Base-by-base conservation (phyloP, 1,284 basidiomycete genomes). In the Cystobasidiaceae sp. region DNA sequence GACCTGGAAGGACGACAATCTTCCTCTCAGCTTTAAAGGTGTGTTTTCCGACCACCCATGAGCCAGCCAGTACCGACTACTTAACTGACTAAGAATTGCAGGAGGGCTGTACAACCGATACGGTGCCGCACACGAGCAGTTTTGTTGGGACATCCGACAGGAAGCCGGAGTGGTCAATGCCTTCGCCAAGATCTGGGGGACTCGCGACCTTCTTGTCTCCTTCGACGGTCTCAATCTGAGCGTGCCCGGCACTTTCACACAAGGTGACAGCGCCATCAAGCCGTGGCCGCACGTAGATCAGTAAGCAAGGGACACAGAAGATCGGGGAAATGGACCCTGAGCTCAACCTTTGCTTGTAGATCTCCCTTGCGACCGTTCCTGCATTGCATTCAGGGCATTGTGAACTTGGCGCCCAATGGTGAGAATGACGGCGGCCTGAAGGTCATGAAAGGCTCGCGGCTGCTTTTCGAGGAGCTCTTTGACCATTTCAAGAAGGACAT, bases 201-300 rank as follows among this genome's bases (percentile, higher is more conserved):
- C 37, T 11, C 37, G n/a, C 37, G 72, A 79, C 64, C 71, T 79
- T 11, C 68, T 76, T 23, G 74, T 76, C 32, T 76, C 76, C 9
- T 76, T 75, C 46, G 76, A 74, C 72, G 62, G 62, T 71, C 48
- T 8, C 32, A 45, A 28, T 50, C 34, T 62, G 62, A 49, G 28
- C 49, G 21, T 50, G 28, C 48, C 37, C 37, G 37, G 37, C 11
- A 39, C 48, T 21, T 25, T 25, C 48, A 17, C 21, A 23, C 19
- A 23, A n/a, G 48, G 28, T n/a, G 19, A 17, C 28, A 17, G 17
- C 60, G 74, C 52, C 60, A 68, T 43, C 70, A 69, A 27, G 67
- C 73, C 76, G 2, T 78, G 77, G 77, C 76, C 76, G 15, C 77
- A 78, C 70, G 72, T 74, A 52, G 76, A 77, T 66, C 77, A 78